These are phyloP conservation scores for Aspergillus panamensis DNA, from an alignment of 495 filamentous ascomycete genomes.

Conservation along the genomic window DNA sequence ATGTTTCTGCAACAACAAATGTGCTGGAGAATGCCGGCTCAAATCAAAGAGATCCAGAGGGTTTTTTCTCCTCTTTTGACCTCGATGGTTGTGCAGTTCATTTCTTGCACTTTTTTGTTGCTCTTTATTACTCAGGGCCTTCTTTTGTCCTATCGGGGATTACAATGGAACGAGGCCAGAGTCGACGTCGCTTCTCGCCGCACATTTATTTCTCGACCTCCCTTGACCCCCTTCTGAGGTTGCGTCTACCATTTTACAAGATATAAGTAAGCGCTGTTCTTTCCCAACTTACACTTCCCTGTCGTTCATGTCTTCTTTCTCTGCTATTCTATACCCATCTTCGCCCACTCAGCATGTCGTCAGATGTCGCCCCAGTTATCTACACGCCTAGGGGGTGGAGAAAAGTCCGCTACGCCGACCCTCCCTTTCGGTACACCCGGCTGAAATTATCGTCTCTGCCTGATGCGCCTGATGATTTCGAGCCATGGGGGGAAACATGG, in stretches of 20 bases:
- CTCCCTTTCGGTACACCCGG: slow-evolving; percentile 6
- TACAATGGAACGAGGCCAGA: neutral
- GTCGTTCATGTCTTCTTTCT: neutral
- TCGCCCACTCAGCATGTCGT: neutral
- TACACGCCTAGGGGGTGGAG: neutral
- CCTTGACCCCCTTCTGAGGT: neutral
- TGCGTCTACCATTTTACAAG: no score
- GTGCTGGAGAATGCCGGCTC: no score
- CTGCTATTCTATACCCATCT: neutral
- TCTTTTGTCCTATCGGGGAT: neutral
- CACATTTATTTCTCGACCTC: neutral
- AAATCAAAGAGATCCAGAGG: no score
- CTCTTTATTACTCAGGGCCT: no score
- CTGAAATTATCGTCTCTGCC: slow-evolving; percentile 20
- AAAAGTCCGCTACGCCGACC: slow-evolving; percentile 4
- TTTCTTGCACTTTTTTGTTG: no score
- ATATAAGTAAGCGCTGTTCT: neutral
- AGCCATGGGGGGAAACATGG: slow-evolving; percentile 2
- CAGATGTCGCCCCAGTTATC: neutral
- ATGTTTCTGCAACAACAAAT: no score
- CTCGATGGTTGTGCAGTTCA: no score
- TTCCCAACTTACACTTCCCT: neutral
- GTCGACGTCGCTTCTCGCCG: neutral
- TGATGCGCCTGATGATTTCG: slow-evolving; percentile 26
- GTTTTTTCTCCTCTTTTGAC: no score